Evolutionary conservation across 2,329 filamentous ascomycete genomes (phyloP).

Genomic region (Geosmithia flava): DNA sequence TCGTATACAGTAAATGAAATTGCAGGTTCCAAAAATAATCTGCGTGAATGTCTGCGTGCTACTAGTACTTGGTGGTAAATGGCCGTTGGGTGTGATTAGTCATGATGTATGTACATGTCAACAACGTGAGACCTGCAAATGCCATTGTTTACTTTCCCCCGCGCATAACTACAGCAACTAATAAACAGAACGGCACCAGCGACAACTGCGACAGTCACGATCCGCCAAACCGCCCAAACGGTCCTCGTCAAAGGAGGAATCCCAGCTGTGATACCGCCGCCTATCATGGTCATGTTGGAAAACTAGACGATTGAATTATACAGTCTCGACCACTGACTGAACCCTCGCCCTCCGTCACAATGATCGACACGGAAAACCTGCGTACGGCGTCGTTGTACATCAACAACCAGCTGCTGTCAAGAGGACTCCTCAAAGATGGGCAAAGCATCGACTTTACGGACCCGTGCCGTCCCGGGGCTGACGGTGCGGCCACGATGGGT

Average conservation of each 20-base stretch:
- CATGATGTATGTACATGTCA: neutral
- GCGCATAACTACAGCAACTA: neutral
- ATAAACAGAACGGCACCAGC: neutral
- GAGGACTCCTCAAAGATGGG: slow-evolving; percentile 54
- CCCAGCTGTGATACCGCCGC: neutral
- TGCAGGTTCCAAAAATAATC: too few relatives aligned
- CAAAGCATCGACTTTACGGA: slow-evolving; percentile 72
- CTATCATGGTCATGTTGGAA: neutral
- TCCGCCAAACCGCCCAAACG: neutral
- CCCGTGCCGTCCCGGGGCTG: slow-evolving; percentile 49
- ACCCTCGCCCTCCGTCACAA: slow-evolving; percentile 12
- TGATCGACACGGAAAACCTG: slow-evolving; percentile 49
- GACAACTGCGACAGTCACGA: neutral
- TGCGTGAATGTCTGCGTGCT: too few relatives aligned
- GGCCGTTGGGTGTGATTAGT: too few relatives aligned
- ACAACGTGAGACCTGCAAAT: neutral
- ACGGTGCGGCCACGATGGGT: slow-evolving; percentile 54
- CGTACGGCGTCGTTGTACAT: slow-evolving; percentile 59
- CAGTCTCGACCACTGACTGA: neutral
- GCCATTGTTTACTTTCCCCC: neutral
- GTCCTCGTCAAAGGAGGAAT: neutral
- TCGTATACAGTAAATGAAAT: too few relatives aligned
- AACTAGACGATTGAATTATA: neutral
- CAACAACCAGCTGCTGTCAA: slow-evolving; percentile 58
- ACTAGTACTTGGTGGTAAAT: too few relatives aligned